Conservation (phyloP, 2,329 filamentous ascomycete species). For the Ophiostoma sp. region DNA sequence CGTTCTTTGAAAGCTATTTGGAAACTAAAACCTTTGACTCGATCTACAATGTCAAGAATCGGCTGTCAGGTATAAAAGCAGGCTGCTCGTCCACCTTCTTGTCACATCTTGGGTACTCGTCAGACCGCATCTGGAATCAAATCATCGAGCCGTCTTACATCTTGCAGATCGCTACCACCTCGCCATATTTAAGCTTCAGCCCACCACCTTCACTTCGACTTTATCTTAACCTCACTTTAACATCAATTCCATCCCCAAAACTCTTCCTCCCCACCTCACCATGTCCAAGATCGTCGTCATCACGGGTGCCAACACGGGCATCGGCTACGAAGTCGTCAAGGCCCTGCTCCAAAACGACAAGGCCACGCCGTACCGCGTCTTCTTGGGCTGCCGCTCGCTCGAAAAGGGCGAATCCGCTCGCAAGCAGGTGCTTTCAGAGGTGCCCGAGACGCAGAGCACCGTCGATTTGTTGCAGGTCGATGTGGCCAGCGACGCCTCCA, state of each 20-base stretch:
- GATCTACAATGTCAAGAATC: neutral
- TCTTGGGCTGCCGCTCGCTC: constrained; percentile 35
- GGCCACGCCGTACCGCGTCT: constrained; percentile 31
- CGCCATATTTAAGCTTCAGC: neutral
- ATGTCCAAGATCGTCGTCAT: constrained; percentile 26
- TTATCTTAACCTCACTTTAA: neutral
- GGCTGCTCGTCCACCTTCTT: neutral
- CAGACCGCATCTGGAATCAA: neutral
- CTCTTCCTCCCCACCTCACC: neutral
- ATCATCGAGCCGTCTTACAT: neutral
- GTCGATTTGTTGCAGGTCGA: constrained; percentile 36
- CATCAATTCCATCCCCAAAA: neutral
- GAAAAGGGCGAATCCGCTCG: constrained; percentile 32
- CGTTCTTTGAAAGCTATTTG: neutral
- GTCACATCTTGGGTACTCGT: neutral
- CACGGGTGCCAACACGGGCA: constrained; percentile 34
- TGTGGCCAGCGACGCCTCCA: constrained; percentile 37
- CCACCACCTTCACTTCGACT: neutral
- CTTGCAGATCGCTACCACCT: neutral
- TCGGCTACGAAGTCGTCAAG: constrained; percentile 35
- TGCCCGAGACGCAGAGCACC: constrained; percentile 21
- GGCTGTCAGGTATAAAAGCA: neutral
- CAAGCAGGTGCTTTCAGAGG: constrained; percentile 25
- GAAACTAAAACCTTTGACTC: neutral
- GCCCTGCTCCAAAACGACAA: constrained; percentile 29